Evolutionary conservation across 2,329 filamentous ascomycete genomes (phyloP).

Genomic region (Neoascochyta sp.): DNA sequence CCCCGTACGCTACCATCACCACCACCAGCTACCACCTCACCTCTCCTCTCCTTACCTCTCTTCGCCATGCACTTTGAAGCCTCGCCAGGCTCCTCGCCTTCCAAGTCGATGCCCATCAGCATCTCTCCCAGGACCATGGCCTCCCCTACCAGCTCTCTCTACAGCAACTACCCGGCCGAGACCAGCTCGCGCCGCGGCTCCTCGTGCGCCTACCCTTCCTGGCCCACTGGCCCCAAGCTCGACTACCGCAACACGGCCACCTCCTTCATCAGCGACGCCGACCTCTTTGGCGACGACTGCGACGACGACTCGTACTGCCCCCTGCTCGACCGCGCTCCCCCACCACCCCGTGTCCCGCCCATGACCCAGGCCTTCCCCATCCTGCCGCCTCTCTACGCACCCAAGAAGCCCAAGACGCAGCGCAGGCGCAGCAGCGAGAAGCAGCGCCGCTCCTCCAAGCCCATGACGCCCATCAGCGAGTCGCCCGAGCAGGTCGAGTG

Average conservation of each 20-base stretch:
- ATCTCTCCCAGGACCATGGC: constrained; percentile 35
- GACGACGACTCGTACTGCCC: constrained; percentile 31
- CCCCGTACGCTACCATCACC: constrained; percentile 16
- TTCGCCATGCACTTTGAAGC: constrained; percentile 36
- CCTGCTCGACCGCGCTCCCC: constrained; percentile 39
- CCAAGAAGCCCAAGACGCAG: constrained; percentile 41
- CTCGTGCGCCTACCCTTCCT: constrained; percentile 41
- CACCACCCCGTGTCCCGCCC: constrained; percentile 37
- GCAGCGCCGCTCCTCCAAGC: constrained; percentile 39
- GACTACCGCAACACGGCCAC: constrained; percentile 36
- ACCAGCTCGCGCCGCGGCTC: constrained; percentile 30
- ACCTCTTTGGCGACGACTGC: constrained; percentile 40
- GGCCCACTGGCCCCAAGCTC: constrained; percentile 39
- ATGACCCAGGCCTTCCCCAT: constrained; percentile 37
- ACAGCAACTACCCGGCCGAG: constrained; percentile 34
- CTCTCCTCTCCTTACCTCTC: no score
- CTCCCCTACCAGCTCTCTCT: constrained; percentile 35
- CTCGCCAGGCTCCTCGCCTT: constrained; percentile 36
- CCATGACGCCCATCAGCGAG: constrained; percentile 43
- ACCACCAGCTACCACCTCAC: constrained; percentile 1
- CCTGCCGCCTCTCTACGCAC: constrained; percentile 39
- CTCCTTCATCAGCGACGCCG: constrained; percentile 42
- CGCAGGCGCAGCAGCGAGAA: constrained; percentile 41
- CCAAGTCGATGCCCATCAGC: constrained; percentile 38
- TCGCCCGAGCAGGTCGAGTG: constrained; percentile 39